Percentiles rank a stretch among this genome's conserved stretches.
Conservation (phyloP, 176 grass and related monocot genomes). For the Oryza australiensis region DNA sequence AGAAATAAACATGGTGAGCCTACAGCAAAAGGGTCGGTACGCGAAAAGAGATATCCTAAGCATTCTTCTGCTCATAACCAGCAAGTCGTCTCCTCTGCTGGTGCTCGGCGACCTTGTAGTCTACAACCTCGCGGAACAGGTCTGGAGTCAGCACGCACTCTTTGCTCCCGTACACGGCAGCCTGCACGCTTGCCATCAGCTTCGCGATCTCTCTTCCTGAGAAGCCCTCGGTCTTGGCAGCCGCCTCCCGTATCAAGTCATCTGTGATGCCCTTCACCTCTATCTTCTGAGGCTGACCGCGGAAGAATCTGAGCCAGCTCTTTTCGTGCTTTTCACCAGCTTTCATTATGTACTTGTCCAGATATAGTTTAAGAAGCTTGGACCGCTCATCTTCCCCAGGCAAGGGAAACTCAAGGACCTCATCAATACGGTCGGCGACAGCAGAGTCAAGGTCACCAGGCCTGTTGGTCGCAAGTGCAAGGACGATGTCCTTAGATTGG, state of each 20-base stretch:
- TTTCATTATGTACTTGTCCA: constrained; percentile 89
- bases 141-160: constrained; percentile 77
- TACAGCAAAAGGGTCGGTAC: neutral
- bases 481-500: constrained; percentile 93
- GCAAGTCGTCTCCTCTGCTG: constrained; percentile 84
- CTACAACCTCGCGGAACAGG: constrained; percentile 88
- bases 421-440: constrained; percentile 86
- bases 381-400: constrained; percentile 89
- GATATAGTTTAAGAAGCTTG: constrained; percentile 84
- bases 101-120: constrained; percentile 96
- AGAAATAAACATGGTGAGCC: constrained; percentile 9
- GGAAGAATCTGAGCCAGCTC: constrained; percentile 62
- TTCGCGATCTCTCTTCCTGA: constrained; percentile 97
- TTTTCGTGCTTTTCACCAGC: constrained; percentile 54
- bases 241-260: constrained; percentile 76
- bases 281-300: constrained; percentile 71
- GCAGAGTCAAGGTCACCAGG: constrained; percentile 95
- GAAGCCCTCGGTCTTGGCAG: constrained; percentile 81
- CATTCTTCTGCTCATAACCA: constrained; percentile 39
- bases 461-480: constrained; percentile 94
- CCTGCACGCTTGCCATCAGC: constrained; percentile 85
- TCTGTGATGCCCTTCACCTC: constrained; percentile 81
- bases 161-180: constrained; percentile 81
- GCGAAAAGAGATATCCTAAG: constrained; percentile 32
- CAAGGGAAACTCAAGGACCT: constrained; percentile 92